Base-by-base conservation (phyloP, 2,329 filamentous ascomycete genomes). In the Mycosphaerella arachidis region DNA sequence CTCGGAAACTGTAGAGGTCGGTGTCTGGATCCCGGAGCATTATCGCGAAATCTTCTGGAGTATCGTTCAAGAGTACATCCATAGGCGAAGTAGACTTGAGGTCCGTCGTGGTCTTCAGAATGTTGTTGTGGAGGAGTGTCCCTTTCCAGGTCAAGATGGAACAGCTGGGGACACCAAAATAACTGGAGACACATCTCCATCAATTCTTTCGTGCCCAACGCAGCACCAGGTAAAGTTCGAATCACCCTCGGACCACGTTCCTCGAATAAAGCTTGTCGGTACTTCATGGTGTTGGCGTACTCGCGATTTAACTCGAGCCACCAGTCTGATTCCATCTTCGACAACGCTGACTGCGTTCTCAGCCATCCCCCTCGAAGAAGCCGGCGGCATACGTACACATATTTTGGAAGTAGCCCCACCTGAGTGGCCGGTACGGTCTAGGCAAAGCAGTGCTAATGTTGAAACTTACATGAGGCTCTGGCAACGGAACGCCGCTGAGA, bases 151-250 rank as follows among this genome's bases (percentile, higher is more conserved):
- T 81, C 80, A 0, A 91, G 71, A 3, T 78, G 77, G 72, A 96
- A 96, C 66, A 89, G 86, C 6, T 86, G 82, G 0, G 91, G 91
- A 69, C 95, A 95, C 3, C 91, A 89, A n/a, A 93, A 75, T 66
- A 93, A 95, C 65, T 93, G 89, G 3, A 96, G 67, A 2, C 81
- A 82, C 85, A 93, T 92, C 73, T 96, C 91, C 90, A 94, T 92
- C 6, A 94, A 78, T 68, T 96, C 91, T 70, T 91, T 92, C 71
- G 88, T 91, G 0, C 86, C 91, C 0, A 94, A 78, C 67, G 94
- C 89, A 0, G 87, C 88, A 1, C 90, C 90, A 0, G 90, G 89
- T 0, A 92, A 78, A 33, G 81, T 80, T 58, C 88, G 82, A 1
- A 94, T 80, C 1, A 95, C 85, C 3, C 78, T 75, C 9, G 79